A percentile compares a stretch with the other conserved stretches of the same genome.
These are phyloP conservation scores for Fraxinus platypoda DNA, from an alignment of 305 asterid genomes.

Conservation along the genomic window DNA sequence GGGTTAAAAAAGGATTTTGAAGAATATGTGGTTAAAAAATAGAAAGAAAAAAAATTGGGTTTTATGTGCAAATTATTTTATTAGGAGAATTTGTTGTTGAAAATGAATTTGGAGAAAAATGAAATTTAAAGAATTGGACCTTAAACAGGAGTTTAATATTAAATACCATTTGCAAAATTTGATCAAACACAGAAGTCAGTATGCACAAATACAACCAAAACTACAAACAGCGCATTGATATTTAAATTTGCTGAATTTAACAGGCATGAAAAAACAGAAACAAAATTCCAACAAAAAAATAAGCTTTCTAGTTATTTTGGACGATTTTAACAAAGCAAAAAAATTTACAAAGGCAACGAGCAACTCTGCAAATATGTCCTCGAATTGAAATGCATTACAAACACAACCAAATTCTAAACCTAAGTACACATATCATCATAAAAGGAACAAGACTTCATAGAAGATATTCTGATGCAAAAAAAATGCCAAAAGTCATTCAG, in stretches of 20 bases:
- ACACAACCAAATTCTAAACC: neutral
- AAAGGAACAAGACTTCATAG: neutral
- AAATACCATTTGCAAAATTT: neutral
- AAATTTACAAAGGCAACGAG: slow-evolving; percentile 2
- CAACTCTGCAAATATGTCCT: neutral
- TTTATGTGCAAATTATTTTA: neutral
- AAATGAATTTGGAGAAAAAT: neutral
- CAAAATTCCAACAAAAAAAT: neutral
- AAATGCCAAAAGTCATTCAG: neutral
- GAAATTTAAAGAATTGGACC: neutral
- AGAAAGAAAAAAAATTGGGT: neutral
- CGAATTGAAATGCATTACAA: neutral
- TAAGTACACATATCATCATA: neutral
- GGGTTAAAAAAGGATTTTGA: neutral
- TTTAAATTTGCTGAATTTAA: neutral
- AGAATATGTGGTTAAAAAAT: neutral
- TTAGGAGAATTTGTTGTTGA: neutral
- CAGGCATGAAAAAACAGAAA: neutral
- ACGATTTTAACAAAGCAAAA: neutral
- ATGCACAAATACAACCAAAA: neutral
- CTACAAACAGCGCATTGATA: neutral
- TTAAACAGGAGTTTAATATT: neutral
- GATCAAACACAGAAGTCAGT: neutral
- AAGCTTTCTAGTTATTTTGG: neutral
- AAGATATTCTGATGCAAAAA: neutral